Evolutionary conservation across 139 green algal species (phyloP).

Genomic region (Closterium sp.): DNA sequence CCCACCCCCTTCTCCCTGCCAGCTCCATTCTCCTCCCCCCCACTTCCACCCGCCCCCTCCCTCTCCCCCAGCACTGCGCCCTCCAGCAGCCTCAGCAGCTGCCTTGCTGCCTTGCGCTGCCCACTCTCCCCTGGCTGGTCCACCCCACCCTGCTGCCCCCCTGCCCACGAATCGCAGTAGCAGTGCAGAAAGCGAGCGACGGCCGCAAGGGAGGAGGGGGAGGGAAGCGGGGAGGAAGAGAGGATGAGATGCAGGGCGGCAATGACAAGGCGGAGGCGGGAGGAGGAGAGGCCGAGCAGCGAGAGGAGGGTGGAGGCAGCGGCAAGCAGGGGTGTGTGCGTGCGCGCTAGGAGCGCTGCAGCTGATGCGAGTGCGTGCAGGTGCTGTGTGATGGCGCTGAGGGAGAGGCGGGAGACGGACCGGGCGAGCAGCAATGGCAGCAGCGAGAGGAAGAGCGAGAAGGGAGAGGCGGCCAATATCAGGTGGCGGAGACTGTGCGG

Average conservation of each 20-base stretch:
- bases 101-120: neutral
- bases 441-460: neutral
- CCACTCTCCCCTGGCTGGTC: neutral
- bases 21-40: neutral
- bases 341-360: neutral
- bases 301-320: neutral
- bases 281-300: neutral
- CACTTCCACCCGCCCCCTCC: neutral
- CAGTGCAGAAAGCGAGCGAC: neutral
- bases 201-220: neutral
- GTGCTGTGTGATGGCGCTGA: neutral
- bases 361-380: neutral
- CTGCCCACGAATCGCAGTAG: neutral
- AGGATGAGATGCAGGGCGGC: neutral
- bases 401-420: neutral
- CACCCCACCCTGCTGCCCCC: neutral
- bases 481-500: neutral
- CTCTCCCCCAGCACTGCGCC: neutral
- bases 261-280: neutral
- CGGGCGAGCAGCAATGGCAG: neutral
- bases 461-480: neutral
- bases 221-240: neutral
- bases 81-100: neutral
- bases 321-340: neutral
- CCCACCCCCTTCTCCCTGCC: neutral